Conservation (phyloP, 2,329 filamentous ascomycete genomes). For the Hypoxylon sp. region DNA sequence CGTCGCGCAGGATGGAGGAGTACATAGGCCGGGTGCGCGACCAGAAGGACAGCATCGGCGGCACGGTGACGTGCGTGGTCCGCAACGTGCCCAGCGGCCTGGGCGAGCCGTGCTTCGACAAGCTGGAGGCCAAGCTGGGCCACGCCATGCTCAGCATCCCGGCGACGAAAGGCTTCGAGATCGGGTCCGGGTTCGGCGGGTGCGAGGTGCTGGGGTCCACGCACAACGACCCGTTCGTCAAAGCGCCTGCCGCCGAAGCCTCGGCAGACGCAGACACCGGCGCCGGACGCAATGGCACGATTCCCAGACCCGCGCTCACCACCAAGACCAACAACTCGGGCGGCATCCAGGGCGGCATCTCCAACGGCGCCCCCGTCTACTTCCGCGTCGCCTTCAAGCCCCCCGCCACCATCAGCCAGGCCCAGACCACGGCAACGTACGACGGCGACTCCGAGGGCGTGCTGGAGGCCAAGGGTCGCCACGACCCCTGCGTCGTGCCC, state of each 20-base stretch:
- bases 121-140: constrained; percentile 88
- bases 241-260: constrained; percentile 56
- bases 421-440: constrained; percentile 84
- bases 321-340: constrained; percentile 96
- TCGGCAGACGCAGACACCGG: constrained; percentile 56
- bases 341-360: constrained; percentile 94
- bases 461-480: constrained; percentile 89
- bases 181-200: constrained; percentile 91
- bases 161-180: constrained; percentile 93
- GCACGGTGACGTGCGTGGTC: constrained; percentile 93
- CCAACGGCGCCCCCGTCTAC: constrained; percentile 92
- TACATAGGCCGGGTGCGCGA: constrained; percentile 82
- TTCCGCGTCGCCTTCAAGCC: constrained; percentile 97
- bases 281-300: constrained; percentile 53
- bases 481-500: constrained; percentile 93
- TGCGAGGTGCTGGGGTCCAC: constrained; percentile 85
- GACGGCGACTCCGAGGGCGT: constrained; percentile 74
- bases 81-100: constrained; percentile 84
- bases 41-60: constrained; percentile 86
- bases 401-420: constrained; percentile 89
- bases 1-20: constrained; percentile 76
- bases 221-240: constrained; percentile 90
- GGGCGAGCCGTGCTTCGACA: constrained; percentile 94
- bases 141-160: constrained; percentile 97
- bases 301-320: constrained; percentile 70